A percentile compares a stretch with the other conserved stretches of the same genome.
Conservation (phyloP, 2,329 filamentous ascomycete species). For the Fusarium citri region DNA sequence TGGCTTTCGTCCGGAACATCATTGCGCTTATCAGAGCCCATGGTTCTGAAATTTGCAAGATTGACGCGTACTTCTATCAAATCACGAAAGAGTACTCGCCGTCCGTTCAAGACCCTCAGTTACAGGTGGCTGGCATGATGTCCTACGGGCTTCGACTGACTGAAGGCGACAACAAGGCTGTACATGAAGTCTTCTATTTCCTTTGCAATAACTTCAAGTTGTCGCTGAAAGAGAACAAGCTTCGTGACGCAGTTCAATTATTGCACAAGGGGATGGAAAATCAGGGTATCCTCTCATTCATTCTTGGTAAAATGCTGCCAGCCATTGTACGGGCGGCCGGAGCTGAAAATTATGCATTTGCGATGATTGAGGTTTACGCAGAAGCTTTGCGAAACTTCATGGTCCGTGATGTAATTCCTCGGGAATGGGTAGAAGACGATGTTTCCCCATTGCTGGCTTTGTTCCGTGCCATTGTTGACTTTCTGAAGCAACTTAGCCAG, state of each 20-base stretch:
- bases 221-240: constrained; percentile 61
- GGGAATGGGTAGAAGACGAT: constrained; percentile 52
- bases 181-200: constrained; percentile 66
- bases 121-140: constrained; percentile 66
- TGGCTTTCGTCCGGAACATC: constrained; percentile 64
- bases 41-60: constrained; percentile 63
- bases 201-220: constrained; percentile 69
- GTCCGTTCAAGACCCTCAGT: constrained; percentile 64
- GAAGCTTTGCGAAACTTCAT: constrained; percentile 56
- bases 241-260: constrained; percentile 60
- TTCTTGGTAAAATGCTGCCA: constrained; percentile 65
- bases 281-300: constrained; percentile 58
- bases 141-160: constrained; percentile 66
- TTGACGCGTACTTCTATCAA: constrained; percentile 68
- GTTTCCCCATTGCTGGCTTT: constrained; percentile 50
- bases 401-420: constrained; percentile 50
- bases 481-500: constrained; percentile 45
- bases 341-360: constrained; percentile 54
- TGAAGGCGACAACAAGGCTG: constrained; percentile 62
- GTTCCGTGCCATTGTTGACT: constrained; percentile 47
- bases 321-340: constrained; percentile 59
- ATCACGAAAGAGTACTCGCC: constrained; percentile 68
- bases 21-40: constrained; percentile 67
- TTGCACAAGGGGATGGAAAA: constrained; percentile 63
- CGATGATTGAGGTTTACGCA: constrained; percentile 63